Evolutionary conservation across 225 moss, liverwort and hornwort species (phyloP).

Genomic region (Anthoceros angustus): DNA sequence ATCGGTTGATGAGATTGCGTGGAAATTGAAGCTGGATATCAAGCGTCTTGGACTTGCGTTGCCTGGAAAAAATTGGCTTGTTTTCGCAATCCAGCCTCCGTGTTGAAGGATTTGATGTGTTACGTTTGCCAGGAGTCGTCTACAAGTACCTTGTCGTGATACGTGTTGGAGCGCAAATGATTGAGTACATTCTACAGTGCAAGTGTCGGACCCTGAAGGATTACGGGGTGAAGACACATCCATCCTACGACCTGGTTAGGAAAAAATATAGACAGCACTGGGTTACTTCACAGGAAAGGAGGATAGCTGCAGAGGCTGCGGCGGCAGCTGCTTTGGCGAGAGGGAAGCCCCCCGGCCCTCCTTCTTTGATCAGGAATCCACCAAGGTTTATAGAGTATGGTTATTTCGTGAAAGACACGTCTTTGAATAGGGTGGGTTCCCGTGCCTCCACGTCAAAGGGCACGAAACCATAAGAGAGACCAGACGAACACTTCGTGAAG

Average conservation of each 20-base stretch:
- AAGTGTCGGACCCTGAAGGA: conserved; percentile 6
- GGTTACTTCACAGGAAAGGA: conserved; percentile 3
- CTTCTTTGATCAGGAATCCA: background rate
- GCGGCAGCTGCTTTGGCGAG: background rate
- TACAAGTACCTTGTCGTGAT: background rate
- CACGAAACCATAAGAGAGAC: background rate
- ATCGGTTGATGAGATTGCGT: no score
- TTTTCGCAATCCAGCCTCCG: no score
- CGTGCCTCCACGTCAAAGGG: background rate
- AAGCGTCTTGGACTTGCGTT: no score
- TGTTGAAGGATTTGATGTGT: background rate
- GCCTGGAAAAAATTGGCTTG: no score
- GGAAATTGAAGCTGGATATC: no score
- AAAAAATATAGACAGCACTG: conserved; percentile 1
- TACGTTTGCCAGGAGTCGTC: background rate
- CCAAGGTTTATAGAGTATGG: background rate
- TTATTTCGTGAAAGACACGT: background rate
- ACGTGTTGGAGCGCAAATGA: conserved; percentile 1
- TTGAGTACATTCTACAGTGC: conserved; percentile 2
- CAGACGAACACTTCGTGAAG: background rate
- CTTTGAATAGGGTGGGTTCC: background rate
- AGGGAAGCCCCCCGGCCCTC: background rate
- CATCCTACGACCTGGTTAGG: conserved; percentile 3
- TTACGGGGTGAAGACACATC: conserved; percentile 2
- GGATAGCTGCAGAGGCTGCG: background rate